These are phyloP conservation scores for Monilinia aucupariae DNA, from an alignment of 2,329 filamentous ascomycete species.

Conservation along the genomic window DNA sequence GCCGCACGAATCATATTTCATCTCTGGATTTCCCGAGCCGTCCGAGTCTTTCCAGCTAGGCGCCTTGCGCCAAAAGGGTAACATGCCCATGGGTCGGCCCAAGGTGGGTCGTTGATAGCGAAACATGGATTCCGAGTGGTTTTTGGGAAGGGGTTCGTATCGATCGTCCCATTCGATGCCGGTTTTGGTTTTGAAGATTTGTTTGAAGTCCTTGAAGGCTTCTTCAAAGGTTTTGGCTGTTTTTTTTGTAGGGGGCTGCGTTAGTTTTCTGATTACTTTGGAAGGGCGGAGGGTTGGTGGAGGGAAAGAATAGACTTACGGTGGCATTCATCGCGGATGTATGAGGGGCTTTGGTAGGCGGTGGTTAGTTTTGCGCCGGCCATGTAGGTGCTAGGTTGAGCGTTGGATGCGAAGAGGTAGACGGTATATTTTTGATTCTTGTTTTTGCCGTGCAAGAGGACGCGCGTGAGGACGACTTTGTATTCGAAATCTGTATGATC, in stretches of 20 bases:
- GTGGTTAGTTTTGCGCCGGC: constrained; percentile 47
- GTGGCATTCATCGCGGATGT: constrained; percentile 37
- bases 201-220: constrained; percentile 48
- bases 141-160: constrained; percentile 20
- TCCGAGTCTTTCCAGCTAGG: constrained; percentile 8
- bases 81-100: constrained; percentile 22
- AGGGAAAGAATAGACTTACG: constrained; percentile 16
- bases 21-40: neutral
- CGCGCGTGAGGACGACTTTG: constrained; percentile 54
- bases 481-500: constrained; percentile 61
- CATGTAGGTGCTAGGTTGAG: constrained; percentile 54
- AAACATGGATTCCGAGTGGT: constrained; percentile 12
- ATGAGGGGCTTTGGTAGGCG: constrained; percentile 31
- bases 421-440: constrained; percentile 54
- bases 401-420: constrained; percentile 60
- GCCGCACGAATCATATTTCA: neutral
- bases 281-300: too few species aligned
- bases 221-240: constrained; percentile 38
- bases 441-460: constrained; percentile 41
- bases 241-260: neutral
- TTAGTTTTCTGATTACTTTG: too few species aligned
- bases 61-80: constrained; percentile 18
- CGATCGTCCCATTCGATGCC: constrained; percentile 56
- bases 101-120: constrained; percentile 19
- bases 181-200: constrained; percentile 54